Evolutionary conservation across 1,139 yeast genomes (phyloP).

Genomic region (Debaryomycetaceae sp.): DNA sequence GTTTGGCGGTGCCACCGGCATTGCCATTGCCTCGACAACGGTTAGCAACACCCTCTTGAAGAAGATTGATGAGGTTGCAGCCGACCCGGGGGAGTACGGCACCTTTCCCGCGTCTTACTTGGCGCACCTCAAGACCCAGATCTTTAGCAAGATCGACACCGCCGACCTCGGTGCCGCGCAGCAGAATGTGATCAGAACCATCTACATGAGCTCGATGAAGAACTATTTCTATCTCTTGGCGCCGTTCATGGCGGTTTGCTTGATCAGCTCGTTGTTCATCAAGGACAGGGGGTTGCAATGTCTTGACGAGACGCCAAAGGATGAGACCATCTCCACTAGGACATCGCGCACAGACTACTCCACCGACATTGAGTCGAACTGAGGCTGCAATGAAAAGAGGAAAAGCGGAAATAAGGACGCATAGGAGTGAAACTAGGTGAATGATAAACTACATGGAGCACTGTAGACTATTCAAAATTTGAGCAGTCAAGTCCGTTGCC

Average conservation of each 20-base stretch:
- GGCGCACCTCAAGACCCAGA: slow-evolving; percentile 15
- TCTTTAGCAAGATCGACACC: slow-evolving; percentile 16
- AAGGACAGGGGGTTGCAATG: slow-evolving; percentile 38
- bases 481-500: no score
- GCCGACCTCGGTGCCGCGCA: slow-evolving; percentile 18
- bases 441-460: no score
- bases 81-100: slow-evolving; percentile 7
- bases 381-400: slow-evolving; percentile 1
- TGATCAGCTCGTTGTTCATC: slow-evolving; percentile 30
- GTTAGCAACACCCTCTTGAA: slow-evolving; percentile 16
- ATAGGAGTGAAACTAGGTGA: no score
- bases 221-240: slow-evolving; percentile 36
- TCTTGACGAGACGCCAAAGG: slow-evolving; percentile 24
- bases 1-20: slow-evolving; percentile 49
- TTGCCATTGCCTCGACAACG: slow-evolving; percentile 22
- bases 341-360: slow-evolving; percentile 1
- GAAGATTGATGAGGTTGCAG: slow-evolving; percentile 11
- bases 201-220: slow-evolving; percentile 33
- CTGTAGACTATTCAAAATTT: no score
- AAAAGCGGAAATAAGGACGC: no score
- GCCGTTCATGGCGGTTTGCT: slow-evolving; percentile 39
- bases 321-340: slow-evolving; percentile 1
- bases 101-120: slow-evolving; percentile 13
- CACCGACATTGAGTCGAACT: slow-evolving; percentile 2
- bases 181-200: slow-evolving; percentile 18